phyloP scores from a whole-genome alignment of 1,284 basidiomycete species.

The Ganoderma meredithae region DNA sequence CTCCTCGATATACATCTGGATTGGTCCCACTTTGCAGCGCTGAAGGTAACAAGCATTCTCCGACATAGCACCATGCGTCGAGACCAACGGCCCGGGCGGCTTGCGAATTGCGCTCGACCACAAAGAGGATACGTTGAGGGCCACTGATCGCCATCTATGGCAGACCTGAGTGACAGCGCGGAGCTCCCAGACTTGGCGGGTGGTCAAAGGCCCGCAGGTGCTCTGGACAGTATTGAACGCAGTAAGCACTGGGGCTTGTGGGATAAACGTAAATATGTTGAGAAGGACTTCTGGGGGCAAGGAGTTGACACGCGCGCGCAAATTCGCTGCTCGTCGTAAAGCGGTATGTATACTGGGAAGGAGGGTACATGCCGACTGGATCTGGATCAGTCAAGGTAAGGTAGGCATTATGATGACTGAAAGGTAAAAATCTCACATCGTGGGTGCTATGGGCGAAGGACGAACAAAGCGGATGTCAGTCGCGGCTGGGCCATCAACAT shows the following conservation, averaged over 20 bases:
- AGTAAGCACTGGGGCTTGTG: background rate
- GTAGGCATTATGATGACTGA: background rate
- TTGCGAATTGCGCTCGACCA: constrained; percentile 1
- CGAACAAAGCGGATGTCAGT: background rate
- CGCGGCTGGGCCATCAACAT: background rate
- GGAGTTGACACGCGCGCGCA: background rate
- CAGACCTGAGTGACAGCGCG: constrained; percentile 7
- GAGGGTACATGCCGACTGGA: background rate
- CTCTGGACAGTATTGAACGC: background rate
- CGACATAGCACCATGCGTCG: background rate
- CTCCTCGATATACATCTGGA: background rate
- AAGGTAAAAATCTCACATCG: background rate
- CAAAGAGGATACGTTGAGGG: constrained; percentile 3
- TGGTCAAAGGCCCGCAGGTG: background rate
- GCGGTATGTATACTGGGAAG: background rate
- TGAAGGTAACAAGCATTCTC: background rate
- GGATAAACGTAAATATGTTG: constrained; percentile 1
- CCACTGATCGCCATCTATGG: constrained; percentile 4
- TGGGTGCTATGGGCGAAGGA: background rate
- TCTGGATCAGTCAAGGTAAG: background rate
- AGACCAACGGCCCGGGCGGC: background rate
- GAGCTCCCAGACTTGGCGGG: background rate
- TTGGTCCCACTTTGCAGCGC: background rate
- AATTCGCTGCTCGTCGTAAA: background rate
- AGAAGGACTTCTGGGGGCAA: constrained; percentile 2